phyloP scores from a whole-genome alignment of 2,329 filamentous ascomycete genomes.

The Phoma sp. region DNA sequence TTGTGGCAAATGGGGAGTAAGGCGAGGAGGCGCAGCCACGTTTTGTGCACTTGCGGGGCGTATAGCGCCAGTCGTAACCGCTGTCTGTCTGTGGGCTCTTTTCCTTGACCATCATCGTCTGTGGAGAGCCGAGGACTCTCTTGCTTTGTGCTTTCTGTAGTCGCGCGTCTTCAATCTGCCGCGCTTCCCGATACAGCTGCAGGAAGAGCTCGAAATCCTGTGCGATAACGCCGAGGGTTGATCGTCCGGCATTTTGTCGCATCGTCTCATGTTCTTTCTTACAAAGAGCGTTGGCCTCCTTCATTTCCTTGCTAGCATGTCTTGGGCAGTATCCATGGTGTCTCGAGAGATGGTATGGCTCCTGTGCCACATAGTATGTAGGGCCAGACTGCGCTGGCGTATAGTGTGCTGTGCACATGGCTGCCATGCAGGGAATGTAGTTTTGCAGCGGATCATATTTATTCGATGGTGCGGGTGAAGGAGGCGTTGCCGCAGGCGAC shows the following conservation, averaged over 20 bases:
- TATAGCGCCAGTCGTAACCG: conserved; percentile 38
- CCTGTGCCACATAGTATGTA: conserved; percentile 37
- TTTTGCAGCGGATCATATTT: conserved; percentile 41
- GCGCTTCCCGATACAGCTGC: conserved; percentile 22
- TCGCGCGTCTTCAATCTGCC: conserved; percentile 15
- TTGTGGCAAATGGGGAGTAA: conserved; percentile 37
- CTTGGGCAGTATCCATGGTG: conserved; percentile 37
- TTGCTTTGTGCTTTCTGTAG: conserved; percentile 21
- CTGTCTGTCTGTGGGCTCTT: conserved; percentile 4
- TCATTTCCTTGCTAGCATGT: conserved; percentile 38
- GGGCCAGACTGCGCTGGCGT: conserved; percentile 30
- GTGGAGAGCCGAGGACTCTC: conserved; percentile 19
- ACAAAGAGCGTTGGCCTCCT: conserved; percentile 30
- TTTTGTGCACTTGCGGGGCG: conserved; percentile 34
- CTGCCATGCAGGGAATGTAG: conserved; percentile 39
- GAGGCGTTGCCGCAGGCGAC: conserved; percentile 19
- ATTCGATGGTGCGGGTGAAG: conserved; percentile 14
- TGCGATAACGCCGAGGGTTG: conserved; percentile 37
- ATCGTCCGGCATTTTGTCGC: conserved; percentile 43
- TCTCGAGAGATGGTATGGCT: conserved; percentile 35
- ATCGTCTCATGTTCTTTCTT: conserved; percentile 37
- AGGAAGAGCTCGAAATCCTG: conserved; percentile 37
- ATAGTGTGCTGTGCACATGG: conserved; percentile 35
- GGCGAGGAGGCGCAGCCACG: conserved; percentile 21
- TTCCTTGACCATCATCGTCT: neutral